Percentiles rank a stretch among this genome's conserved stretches.
These are phyloP conservation scores for Salicornia ramosissima DNA, from an alignment of 148 eudicot species.

Conservation along the genomic window DNA sequence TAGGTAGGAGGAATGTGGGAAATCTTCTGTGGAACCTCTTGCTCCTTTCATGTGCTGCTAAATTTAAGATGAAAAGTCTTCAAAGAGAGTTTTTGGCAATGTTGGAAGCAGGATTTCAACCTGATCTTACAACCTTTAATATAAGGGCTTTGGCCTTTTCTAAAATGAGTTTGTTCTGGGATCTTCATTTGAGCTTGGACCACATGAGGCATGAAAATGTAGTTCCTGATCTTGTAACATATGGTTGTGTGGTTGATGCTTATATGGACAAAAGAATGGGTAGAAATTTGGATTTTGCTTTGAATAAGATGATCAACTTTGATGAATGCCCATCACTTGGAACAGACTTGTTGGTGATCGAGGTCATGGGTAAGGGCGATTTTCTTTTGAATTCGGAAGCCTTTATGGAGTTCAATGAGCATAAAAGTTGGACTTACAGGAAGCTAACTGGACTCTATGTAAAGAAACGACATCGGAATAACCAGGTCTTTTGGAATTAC, in stretches of 20 bases:
- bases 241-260: constrained; percentile 90
- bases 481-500: constrained; percentile 91
- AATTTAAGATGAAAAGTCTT: constrained; percentile 91
- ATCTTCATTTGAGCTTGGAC: constrained; percentile 79
- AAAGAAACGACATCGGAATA: constrained; percentile 65
- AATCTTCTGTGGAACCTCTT: constrained; percentile 89
- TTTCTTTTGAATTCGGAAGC: constrained; percentile 71
- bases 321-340: constrained; percentile 41
- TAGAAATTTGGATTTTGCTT: constrained; percentile 67
- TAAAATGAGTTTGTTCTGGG: constrained; percentile 86
- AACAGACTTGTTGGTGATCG: constrained; percentile 69
- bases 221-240: constrained; percentile 90
- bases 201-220: constrained; percentile 74
- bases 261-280: constrained; percentile 74
- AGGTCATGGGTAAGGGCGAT: constrained; percentile 82
- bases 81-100: constrained; percentile 78
- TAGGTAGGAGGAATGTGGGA: constrained; percentile 72
- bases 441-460: constrained; percentile 55
- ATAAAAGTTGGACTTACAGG: constrained; percentile 66
- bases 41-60: constrained; percentile 82
- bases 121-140: constrained; percentile 75
- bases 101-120: constrained; percentile 71
- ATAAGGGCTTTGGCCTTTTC: constrained; percentile 74
- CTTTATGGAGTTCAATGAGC: constrained; percentile 61
- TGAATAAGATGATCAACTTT: constrained; percentile 45